Base-by-base conservation (phyloP, 305 asterid species). In the Solanum hybrid region DNA sequence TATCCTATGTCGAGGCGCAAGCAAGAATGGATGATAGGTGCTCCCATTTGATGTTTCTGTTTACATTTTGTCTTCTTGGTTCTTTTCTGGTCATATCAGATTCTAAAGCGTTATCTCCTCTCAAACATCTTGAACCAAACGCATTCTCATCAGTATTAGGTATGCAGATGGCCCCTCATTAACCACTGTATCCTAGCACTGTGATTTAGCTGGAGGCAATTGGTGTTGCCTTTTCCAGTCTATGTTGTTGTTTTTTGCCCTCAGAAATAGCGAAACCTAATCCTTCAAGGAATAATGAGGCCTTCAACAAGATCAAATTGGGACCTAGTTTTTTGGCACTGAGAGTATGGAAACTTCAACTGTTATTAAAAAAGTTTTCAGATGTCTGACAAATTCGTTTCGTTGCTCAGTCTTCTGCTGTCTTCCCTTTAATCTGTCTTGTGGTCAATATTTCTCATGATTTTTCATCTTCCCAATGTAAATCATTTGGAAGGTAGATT, bases 11-110 rank as follows among this genome's bases (percentile, higher is more conserved):
- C 51, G 99, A 98, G 95, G 99, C 99, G 89, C 99, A 98, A 96
- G 98, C 99, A 34, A 94, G 98, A 94, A 98, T 98, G 99, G 99
- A 97, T 93, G 99, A 98, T 85, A 95, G 99, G 99, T 98, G 92
- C 89, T 72, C 78, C 86, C 87, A 76, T 90, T 40, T 76, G 64
- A 82, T 56, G 85, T 84, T 89, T 88, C 71, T 87, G 60, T 87
- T n/a, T 37, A 69, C 7, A 17, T 75, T 87, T 82, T 29, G 88
- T 80, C 40, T 40, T 29, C 37, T 82, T 82, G 11, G 87, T 73
- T 77, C 66, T 45, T 24, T 81, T 85, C 19, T 72, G 37, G 73
- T 75, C 71, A 40, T 73, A 40, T 35, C 89, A 66, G 85, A 86
- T 78, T 37, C 76, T n/a, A 5, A 40, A 60, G 72, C 19, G 4